Evolutionary conservation across 2,329 filamentous ascomycete species (phyloP).

Genomic region (Sporothrix dimorphospora): DNA sequence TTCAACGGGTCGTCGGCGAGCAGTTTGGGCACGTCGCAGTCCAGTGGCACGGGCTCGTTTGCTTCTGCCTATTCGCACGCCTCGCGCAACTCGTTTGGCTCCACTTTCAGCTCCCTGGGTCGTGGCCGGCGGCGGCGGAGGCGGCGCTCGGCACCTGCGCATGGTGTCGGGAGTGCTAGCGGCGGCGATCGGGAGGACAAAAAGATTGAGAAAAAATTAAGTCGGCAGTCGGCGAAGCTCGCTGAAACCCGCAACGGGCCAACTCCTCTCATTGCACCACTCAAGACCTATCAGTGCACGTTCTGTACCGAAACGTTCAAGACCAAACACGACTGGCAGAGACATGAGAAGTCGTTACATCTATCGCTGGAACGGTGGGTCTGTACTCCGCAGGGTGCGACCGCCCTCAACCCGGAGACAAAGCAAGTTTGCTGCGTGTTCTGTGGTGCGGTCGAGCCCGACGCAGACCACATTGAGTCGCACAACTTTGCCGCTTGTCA

Average conservation of each 20-base stretch:
- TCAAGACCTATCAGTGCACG: slow-evolving; percentile 67
- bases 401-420: slow-evolving; percentile 61
- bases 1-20: slow-evolving; percentile 63
- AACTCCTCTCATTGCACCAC: slow-evolving; percentile 44
- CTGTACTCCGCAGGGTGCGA: slow-evolving; percentile 61
- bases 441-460: slow-evolving; percentile 59
- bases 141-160: slow-evolving; percentile 46
- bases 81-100: slow-evolving; percentile 60
- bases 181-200: neutral
- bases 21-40: slow-evolving; percentile 64
- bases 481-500: slow-evolving; percentile 68
- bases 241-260: slow-evolving; percentile 40
- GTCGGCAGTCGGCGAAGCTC: neutral
- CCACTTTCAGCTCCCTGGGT: slow-evolving; percentile 52
- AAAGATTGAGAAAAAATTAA: neutral
- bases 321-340: slow-evolving; percentile 70
- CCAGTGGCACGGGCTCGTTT: slow-evolving; percentile 58
- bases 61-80: slow-evolving; percentile 62
- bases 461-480: slow-evolving; percentile 58
- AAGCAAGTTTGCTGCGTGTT: slow-evolving; percentile 62
- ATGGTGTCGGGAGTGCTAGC: neutral
- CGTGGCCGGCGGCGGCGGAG: slow-evolving; percentile 56
- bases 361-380: slow-evolving; percentile 68
- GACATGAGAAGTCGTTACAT: slow-evolving; percentile 70
- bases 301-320: slow-evolving; percentile 71